Percentiles rank a stretch among this genome's conserved stretches.
These are phyloP conservation scores for Mentha longifolia DNA, from an alignment of 257 asterid species.

Conservation along the genomic window DNA sequence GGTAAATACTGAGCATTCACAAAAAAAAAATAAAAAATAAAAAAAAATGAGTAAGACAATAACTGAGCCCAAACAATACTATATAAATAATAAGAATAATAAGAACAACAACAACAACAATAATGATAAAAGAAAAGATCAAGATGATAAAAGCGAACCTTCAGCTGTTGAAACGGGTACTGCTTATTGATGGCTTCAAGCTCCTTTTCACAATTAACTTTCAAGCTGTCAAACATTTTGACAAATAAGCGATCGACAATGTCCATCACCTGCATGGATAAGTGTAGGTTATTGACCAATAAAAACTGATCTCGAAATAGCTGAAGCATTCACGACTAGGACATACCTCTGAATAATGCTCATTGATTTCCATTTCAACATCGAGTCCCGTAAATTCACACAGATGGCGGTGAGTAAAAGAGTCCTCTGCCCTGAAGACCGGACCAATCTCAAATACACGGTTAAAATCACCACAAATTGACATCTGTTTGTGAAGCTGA, in stretches of 20 bases:
- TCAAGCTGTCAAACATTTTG: conserved; percentile 73
- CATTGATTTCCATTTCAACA: conserved; percentile 92
- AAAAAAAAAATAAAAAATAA: neutral
- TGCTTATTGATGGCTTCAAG: conserved; percentile 81
- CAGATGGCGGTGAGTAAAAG: conserved; percentile 91
- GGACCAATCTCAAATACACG: conserved; percentile 94
- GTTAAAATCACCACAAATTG: conserved; percentile 83
- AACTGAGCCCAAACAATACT: neutral
- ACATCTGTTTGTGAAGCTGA: conserved; percentile 91
- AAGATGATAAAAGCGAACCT: conserved; percentile 48
- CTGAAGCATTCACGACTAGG: conserved; percentile 5
- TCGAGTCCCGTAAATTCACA: conserved; percentile 96
- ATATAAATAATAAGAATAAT: neutral
- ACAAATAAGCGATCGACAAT: conserved; percentile 81
- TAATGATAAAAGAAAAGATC: neutral
- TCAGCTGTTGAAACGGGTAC: conserved; percentile 81
- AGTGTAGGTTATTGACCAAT: conserved; percentile 2
- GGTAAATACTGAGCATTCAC: conserved; percentile 62
- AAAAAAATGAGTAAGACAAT: neutral
- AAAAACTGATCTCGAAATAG: conserved; percentile 17
- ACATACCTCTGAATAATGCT: conserved; percentile 85
- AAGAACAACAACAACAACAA: too few species aligned
- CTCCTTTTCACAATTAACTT: conserved; percentile 66
- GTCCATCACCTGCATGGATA: conserved; percentile 86
- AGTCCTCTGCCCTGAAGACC: conserved; percentile 90